phyloP scores from a whole-genome alignment of 257 asterid genomes.

The Petunia axillaris region DNA sequence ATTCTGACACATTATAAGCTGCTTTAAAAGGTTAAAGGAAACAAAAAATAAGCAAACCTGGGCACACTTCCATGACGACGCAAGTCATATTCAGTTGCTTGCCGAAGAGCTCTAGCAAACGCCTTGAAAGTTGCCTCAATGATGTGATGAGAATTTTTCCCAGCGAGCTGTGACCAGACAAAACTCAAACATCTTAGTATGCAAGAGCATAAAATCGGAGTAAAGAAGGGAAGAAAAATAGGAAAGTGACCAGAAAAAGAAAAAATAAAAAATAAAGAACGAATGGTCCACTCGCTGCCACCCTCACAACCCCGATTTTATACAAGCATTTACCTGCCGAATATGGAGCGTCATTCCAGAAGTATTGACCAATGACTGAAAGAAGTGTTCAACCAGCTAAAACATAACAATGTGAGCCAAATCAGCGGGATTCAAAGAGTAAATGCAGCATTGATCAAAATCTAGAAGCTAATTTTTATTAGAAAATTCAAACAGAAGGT shows the following conservation, averaged over 20 bases:
- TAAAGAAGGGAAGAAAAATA: neutral
- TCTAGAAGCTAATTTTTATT: neutral
- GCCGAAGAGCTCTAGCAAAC: slow-evolving; percentile 98
- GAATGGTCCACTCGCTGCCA: neutral
- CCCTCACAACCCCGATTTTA: neutral
- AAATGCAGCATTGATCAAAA: neutral
- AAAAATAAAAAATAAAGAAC: too few relatives aligned
- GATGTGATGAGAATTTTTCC: slow-evolving; percentile 94
- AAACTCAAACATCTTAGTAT: slow-evolving; percentile 5
- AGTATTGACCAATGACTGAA: slow-evolving; percentile 94
- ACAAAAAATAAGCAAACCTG: slow-evolving; percentile 51
- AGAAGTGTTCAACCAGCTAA: slow-evolving; percentile 98
- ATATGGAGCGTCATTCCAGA: slow-evolving; percentile 99
- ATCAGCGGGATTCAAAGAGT: neutral
- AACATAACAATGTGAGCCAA: neutral
- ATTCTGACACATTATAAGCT: slow-evolving; percentile 16
- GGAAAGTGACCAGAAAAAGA: neutral
- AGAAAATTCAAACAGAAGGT: neutral
- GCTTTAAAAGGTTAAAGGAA: neutral
- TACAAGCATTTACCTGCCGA: slow-evolving; percentile 63
- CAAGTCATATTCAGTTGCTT: slow-evolving; percentile 84
- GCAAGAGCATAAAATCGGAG: neutral
- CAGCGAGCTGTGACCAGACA: slow-evolving; percentile 69
- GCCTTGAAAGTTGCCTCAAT: slow-evolving; percentile 99
- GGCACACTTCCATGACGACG: slow-evolving; percentile 91